Evolutionary conservation across 75 land plant genomes (phyloP).

Genomic region (Picea glauca): DNA sequence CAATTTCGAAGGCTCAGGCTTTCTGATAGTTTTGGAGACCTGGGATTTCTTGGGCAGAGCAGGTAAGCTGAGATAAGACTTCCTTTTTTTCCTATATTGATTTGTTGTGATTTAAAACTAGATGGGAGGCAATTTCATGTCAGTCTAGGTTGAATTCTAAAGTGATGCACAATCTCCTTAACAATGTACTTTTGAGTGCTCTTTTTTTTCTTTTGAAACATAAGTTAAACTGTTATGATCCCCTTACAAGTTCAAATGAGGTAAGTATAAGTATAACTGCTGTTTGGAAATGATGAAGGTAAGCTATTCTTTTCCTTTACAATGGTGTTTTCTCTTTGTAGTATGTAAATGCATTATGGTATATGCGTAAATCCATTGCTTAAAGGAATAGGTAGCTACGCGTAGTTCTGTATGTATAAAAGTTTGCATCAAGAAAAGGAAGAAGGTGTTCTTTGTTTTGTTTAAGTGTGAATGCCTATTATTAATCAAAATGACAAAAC

Average conservation of each 20-base stretch:
- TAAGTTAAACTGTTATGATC: background rate
- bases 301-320: background rate
- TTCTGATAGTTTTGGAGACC: conserved; percentile 18
- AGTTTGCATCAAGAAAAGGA: too few relatives aligned
- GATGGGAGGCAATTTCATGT: background rate
- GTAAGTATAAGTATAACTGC: background rate
- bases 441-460: too few relatives aligned
- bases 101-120: background rate
- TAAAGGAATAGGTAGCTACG: too few relatives aligned
- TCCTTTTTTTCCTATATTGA: too few relatives aligned
- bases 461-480: too few relatives aligned
- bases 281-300: background rate
- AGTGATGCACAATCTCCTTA: background rate
- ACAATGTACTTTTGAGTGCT: background rate
- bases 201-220: background rate
- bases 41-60: conserved; percentile 87
- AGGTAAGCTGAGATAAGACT: conserved; percentile 40
- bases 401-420: too few relatives aligned
- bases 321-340: background rate
- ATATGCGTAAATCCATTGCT: background rate
- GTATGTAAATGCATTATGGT: background rate
- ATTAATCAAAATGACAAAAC: too few relatives aligned
- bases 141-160: background rate
- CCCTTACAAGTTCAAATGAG: background rate
- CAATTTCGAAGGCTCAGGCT: conserved; percentile 14